Base-by-base conservation (phyloP, 345 rosid genomes). In the Brassica incana region DNA sequence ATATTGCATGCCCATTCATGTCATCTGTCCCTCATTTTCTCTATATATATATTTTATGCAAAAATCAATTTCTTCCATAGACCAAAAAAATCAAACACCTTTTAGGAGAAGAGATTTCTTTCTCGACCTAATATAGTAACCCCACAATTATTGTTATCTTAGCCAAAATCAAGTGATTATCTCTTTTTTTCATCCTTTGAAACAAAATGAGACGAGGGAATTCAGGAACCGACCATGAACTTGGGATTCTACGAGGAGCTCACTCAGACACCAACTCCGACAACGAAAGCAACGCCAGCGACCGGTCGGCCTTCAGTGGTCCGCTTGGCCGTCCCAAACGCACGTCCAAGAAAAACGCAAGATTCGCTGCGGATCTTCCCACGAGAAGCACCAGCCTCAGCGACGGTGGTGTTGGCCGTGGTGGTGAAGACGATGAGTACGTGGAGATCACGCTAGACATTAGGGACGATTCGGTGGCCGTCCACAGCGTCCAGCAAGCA, bases 401-500 rank as follows among this genome's bases (percentile, higher is more conserved):
- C 40, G 81, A 69, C 7, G 67, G 67, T 2, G 65, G 65, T 1
- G 71, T 33, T n/a, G 33, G 64, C 12, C 65, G 66, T 30, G 73
- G 62, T n/a, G 73, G 65, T 2, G 63, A 60, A 23, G 59, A 65
- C 6, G 83, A 86, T 5, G 88, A 85, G 8, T 94, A 88, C 70
- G 98, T 92, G 0, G 98, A 94, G 85, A 90, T 94, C 80, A 94
- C 98, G 33, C 85, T 92, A 3, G 97, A 92, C 81, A 89, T 94
- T 45, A 83, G 87, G 25, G 92, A 91, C 48, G 97, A 90, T 32
- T 86, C 95, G 0, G 94, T 93, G 2, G 95, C 91, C 7, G 97
- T 94, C 12, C 97, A 94, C 83, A 92, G 98, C 71, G 97, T 94
- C 58, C 91, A 92, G 9, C 82, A 87, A 3, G 92, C 95, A 6